Evolutionary conservation across 768 basidiomycete genomes (phyloP).

Genomic region (Agaricus sinodeliciosus): DNA sequence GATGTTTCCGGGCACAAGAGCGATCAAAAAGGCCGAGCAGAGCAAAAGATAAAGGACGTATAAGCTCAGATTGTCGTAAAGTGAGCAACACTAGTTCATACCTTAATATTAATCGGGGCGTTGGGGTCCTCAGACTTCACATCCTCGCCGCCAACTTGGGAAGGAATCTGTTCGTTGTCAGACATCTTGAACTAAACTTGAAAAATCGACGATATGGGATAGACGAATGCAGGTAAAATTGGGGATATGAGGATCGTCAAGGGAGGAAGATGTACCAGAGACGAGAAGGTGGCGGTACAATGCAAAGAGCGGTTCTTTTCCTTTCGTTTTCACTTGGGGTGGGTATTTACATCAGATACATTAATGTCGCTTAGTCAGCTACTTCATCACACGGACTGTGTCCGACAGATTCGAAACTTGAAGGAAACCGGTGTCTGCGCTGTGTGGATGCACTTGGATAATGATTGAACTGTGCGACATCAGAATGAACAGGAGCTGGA

Average conservation of each 20-base stretch:
- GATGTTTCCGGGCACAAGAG: background rate
- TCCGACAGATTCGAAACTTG: too few species aligned
- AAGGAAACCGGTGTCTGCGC: too few species aligned
- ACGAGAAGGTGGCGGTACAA: constrained; percentile 5
- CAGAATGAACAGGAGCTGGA: too few species aligned
- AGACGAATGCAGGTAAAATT: background rate
- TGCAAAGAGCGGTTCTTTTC: constrained; percentile 3
- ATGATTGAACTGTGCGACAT: too few species aligned
- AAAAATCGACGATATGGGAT: background rate
- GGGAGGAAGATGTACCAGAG: background rate
- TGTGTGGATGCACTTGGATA: too few species aligned
- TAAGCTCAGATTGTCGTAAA: background rate
- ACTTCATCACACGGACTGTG: background rate
- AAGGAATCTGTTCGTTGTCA: constrained; percentile 37
- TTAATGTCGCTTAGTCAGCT: constrained; percentile 10
- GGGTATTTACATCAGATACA: constrained; percentile 9
- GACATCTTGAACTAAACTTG: constrained; percentile 34
- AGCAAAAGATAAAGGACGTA: background rate
- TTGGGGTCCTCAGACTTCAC: constrained; percentile 54
- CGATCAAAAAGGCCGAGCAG: background rate
- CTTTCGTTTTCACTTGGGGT: constrained; percentile 1
- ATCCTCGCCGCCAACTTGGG: constrained; percentile 27
- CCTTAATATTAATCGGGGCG: constrained; percentile 76
- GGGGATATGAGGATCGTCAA: background rate
- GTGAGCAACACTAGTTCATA: constrained; percentile 17